A percentile compares a stretch with the other conserved stretches of the same genome.
phyloP scores from a whole-genome alignment of 2,329 filamentous ascomycete species.

The Nothophaeocryptopus gaeumannii region DNA sequence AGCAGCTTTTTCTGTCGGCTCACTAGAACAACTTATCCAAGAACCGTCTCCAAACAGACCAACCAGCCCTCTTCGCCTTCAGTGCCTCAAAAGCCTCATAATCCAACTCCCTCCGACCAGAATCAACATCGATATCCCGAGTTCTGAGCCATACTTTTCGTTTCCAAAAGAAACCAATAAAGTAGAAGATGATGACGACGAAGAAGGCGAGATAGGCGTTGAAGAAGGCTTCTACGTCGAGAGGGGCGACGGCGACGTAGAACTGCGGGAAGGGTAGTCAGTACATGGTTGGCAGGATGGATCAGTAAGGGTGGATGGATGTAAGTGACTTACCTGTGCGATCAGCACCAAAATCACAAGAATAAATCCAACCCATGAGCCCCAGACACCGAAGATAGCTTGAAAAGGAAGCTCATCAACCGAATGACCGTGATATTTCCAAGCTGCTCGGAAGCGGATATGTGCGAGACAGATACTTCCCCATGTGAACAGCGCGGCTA shows the following conservation, averaged over 20 bases:
- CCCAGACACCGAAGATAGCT: slow-evolving; percentile 73
- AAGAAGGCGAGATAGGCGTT: slow-evolving; percentile 53
- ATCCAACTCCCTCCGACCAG: slow-evolving; percentile 62
- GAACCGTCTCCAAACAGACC: slow-evolving; percentile 51
- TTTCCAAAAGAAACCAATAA: slow-evolving; percentile 62
- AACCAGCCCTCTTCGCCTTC: slow-evolving; percentile 49
- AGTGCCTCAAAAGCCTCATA: slow-evolving; percentile 62
- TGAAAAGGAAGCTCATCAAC: slow-evolving; percentile 76
- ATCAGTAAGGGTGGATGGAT: not conserved
- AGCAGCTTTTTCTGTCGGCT: no score
- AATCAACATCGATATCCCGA: slow-evolving; percentile 64
- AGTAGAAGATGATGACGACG: slow-evolving; percentile 55
- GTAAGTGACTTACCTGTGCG: slow-evolving; percentile 54
- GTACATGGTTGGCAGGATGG: not conserved
- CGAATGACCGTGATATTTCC: slow-evolving; percentile 60
- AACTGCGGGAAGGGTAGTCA: slow-evolving; percentile 35
- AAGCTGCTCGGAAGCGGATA: slow-evolving; percentile 63
- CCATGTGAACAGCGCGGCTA: slow-evolving; percentile 75
- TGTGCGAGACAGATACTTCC: slow-evolving; percentile 64
- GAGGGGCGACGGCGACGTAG: slow-evolving; percentile 49
- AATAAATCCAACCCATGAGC: slow-evolving; percentile 74
- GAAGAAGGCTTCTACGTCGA: slow-evolving; percentile 48
- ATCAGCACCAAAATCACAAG: slow-evolving; percentile 74
- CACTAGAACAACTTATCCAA: slow-evolving; percentile 29
- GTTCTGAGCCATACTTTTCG: slow-evolving; percentile 57